Conservation (phyloP, 495 filamentous ascomycete genomes). For the Astrothelium macrocarpum region DNA sequence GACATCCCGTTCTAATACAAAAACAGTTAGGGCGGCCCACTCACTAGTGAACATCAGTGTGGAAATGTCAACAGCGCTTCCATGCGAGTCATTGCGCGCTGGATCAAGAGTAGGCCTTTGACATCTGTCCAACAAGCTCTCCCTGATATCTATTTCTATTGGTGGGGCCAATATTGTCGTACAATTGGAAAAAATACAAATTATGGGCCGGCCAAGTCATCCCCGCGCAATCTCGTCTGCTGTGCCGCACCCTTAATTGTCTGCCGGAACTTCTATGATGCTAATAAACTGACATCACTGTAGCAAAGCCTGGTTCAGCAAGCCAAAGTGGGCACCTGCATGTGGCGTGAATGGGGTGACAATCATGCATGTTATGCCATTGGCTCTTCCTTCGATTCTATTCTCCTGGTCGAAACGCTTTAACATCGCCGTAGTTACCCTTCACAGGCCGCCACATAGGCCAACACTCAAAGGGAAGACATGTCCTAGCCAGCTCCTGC, state of each 20-base stretch:
- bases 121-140: neutral
- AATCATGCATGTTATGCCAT: neutral
- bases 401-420: neutral
- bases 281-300: neutral
- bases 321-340: constrained; percentile 1
- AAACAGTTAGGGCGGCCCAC: too few relatives aligned
- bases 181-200: neutral
- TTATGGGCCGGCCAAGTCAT: neutral
- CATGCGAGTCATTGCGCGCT: neutral
- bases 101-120: neutral
- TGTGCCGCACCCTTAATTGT: neutral
- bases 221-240: neutral
- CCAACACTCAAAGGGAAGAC: neutral
- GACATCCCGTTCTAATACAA: too few relatives aligned
- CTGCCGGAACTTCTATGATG: neutral
- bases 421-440: neutral
- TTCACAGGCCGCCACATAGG: neutral
- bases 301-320: neutral
- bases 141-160: neutral
- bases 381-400: neutral
- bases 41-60: too few relatives aligned
- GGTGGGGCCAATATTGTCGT: neutral
- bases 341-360: neutral
- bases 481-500: neutral
- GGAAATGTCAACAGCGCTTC: neutral